Percentiles rank a stretch among this genome's conserved stretches.
Evolutionary conservation across 177 flowering plant genomes (phyloP).

Genomic region (Tripterygium wilfordii): DNA sequence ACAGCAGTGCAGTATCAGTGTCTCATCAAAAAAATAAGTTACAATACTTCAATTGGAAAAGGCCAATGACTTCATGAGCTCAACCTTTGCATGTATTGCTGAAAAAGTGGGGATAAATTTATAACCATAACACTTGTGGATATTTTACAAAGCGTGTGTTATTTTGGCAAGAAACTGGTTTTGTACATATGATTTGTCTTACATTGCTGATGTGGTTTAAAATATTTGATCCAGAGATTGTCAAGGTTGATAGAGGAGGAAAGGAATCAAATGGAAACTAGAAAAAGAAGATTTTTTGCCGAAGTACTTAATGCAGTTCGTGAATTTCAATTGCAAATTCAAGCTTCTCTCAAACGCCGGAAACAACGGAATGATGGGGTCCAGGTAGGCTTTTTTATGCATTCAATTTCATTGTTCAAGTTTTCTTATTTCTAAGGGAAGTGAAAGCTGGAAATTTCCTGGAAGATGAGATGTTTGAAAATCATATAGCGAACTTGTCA

Average conservation of each 20-base stretch:
- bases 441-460: slow-evolving; percentile 1
- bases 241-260: slow-evolving; percentile 88
- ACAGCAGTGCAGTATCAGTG: too few relatives aligned
- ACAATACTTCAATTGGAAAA: too few relatives aligned
- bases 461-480: too few relatives aligned
- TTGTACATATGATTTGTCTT: too few relatives aligned
- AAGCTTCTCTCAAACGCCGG: slow-evolving; percentile 76
- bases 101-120: too few relatives aligned
- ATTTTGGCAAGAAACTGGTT: too few relatives aligned
- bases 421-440: neutral
- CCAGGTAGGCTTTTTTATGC: slow-evolving; percentile 40
- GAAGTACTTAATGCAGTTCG: slow-evolving; percentile 84
- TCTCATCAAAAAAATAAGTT: too few relatives aligned
- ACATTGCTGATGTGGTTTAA: neutral
- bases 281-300: slow-evolving; percentile 83
- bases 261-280: slow-evolving; percentile 68
- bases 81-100: too few relatives aligned
- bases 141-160: too few relatives aligned
- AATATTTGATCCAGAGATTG: slow-evolving; percentile 52
- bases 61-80: too few relatives aligned
- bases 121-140: too few relatives aligned
- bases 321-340: slow-evolving; percentile 81
- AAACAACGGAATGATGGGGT: slow-evolving; percentile 93
- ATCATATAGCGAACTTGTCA: too few relatives aligned
- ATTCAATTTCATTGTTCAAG: neutral